Conservation (phyloP, 2,329 filamentous ascomycete species). For the Fusarium proliferatum region DNA sequence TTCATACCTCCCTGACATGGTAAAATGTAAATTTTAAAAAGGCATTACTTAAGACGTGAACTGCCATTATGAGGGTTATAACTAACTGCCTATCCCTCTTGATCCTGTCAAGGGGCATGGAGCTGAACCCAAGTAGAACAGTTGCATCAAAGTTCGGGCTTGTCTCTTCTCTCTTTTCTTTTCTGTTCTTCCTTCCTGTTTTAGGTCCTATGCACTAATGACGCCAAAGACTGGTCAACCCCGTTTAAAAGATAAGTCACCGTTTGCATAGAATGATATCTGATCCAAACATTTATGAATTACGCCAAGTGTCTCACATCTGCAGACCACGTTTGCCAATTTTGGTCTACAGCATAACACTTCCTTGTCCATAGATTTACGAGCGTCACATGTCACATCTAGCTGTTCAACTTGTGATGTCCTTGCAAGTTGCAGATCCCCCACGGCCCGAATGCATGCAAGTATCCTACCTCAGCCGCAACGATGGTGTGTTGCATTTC, state of each 20-base stretch:
- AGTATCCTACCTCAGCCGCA: not conserved
- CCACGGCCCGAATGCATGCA: not conserved
- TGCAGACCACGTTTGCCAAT: accelerated
- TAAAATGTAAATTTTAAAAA: not conserved
- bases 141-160: accelerated
- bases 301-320: not conserved
- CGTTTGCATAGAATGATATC: not conserved
- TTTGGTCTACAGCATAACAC: not conserved
- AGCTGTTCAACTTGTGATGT: not conserved
- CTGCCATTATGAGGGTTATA: not conserved
- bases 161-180: not conserved
- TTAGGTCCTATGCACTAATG: not conserved
- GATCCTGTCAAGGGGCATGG: not conserved
- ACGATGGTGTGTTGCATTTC: not conserved
- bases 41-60: not conserved
- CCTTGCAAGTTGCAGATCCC: not conserved
- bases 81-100: not conserved
- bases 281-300: accelerated
- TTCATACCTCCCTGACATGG: accelerated
- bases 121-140: no score
- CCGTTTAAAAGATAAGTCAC: not conserved
- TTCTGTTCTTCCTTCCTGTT: accelerated
- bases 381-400: not conserved
- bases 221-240: not conserved
- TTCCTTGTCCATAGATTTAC: not conserved